Base-by-base conservation (phyloP, 768 basidiomycete species). In the Termitomyces titanicus region DNA sequence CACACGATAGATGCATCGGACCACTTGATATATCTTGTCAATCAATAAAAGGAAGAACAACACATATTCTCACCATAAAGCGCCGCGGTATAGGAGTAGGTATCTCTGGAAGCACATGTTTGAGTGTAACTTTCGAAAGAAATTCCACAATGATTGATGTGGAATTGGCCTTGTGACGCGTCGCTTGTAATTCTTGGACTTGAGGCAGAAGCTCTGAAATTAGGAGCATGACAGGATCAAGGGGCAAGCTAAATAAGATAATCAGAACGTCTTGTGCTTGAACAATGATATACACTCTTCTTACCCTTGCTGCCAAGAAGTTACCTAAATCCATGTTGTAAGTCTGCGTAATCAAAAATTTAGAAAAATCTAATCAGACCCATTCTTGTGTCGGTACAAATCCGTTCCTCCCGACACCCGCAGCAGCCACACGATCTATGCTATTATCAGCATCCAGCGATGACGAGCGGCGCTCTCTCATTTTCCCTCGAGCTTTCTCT, bases 321-420 rank as follows among this genome's bases (percentile, higher is more conserved):
- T 82, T 4, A 94, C 88, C 89, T 90, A 45, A 43, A 42, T 18
- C 24, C 29, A 55, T 18, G 10, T 25, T 11, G 50, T 49, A 22
- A 52, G 43, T 51, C 9, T 44, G 27, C 12, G 43, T 17, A 18
- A 46, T 25, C 0, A 20, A 11, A 11, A 8, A 31, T 47, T 22
- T 13, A 18, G n/a, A 53, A 33, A 48, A 35, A 42, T n/a, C 18
- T n/a, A n/a, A 52, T 22, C 79, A 53, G 60, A 93, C 94, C 96
- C 97, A 99, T 83, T 94, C 93, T 68, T 97, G 92, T 3, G 94
- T 97, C 11, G 97, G 94, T 8, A 95, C 78, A 70, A 98, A 99
- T 3, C 94, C 92, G 68, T 93, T 95, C 61, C 89, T 79, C 27
- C 94, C 94, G 17, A 95, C 81, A 12, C 84, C 86, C 17, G 77